These are phyloP conservation scores for Gonapodya prolifera DNA, from an alignment of 192 early-diverging fungal genomes.

Conservation along the genomic window DNA sequence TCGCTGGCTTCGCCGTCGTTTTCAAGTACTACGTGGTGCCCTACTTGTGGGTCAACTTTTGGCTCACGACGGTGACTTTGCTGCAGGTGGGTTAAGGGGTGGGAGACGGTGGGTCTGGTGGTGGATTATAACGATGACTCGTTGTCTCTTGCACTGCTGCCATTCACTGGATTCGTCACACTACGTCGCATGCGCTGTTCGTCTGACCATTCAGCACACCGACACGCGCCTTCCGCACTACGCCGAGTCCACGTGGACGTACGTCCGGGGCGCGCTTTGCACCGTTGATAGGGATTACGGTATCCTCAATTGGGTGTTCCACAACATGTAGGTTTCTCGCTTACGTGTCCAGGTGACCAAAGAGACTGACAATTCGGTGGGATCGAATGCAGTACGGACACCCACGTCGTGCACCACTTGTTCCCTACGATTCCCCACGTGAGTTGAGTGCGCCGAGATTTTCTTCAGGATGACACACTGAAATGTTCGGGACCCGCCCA, in stretches of 20 bases:
- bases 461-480: no score
- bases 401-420: conserved; percentile 92
- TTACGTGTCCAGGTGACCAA: no score
- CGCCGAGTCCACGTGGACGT: conserved; percentile 70
- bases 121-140: neutral
- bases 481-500: no score
- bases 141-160: no score
- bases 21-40: conserved; percentile 81
- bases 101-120: no score
- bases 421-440: no score
- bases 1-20: conserved; percentile 46
- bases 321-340: conserved; percentile 26
- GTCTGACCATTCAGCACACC: conserved; percentile 55
- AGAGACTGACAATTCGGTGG: neutral
- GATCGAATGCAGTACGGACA: conserved; percentile 58
- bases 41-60: conserved; percentile 84
- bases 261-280: conserved; percentile 79
- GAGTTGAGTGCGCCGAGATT: no score
- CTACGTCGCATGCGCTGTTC: no score
- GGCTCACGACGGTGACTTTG: conserved; percentile 88
- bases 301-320: conserved; percentile 65
- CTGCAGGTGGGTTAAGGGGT: conserved; percentile 29
- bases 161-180: no score
- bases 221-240: conserved; percentile 77
- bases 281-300: conserved; percentile 88